Evolutionary conservation across 2,329 filamentous ascomycete species (phyloP).

Genomic region (Grosmannia serpens): DNA sequence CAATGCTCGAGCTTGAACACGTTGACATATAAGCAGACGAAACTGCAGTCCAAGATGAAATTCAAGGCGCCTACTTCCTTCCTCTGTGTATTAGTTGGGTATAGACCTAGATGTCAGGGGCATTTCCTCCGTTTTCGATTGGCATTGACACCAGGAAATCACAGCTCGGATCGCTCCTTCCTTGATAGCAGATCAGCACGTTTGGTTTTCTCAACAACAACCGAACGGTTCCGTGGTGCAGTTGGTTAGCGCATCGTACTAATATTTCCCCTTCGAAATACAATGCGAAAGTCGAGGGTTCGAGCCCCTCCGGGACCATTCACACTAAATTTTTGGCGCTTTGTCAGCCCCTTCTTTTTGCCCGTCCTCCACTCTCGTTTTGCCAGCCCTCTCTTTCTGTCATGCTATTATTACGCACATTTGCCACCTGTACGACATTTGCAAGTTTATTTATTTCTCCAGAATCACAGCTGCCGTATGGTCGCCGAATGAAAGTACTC

Average conservation of each 20-base stretch:
- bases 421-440: background rate
- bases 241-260: constrained; percentile 16
- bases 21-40: no score
- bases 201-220: background rate
- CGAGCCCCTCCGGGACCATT: constrained; percentile 14
- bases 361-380: no score
- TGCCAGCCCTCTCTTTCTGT: background rate
- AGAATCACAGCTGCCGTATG: background rate
- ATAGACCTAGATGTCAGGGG: no score
- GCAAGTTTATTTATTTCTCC: background rate
- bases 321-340: background rate
- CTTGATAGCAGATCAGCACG: background rate
- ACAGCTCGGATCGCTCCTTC: background rate
- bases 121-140: no score
- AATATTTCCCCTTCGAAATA: constrained; percentile 9
- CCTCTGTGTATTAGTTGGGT: no score
- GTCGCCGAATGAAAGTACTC: background rate
- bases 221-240: constrained; percentile 13
- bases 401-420: background rate
- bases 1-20: no score
- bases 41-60: no score
- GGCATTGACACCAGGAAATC: no score
- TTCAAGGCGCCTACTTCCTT: no score
- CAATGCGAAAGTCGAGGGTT: constrained; percentile 15
- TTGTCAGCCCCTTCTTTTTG: background rate